Evolutionary conservation across 2,329 filamentous ascomycete genomes (phyloP), one percentile per base, ranked within the genome.

Genomic region (Xylaria sp.): DNA sequence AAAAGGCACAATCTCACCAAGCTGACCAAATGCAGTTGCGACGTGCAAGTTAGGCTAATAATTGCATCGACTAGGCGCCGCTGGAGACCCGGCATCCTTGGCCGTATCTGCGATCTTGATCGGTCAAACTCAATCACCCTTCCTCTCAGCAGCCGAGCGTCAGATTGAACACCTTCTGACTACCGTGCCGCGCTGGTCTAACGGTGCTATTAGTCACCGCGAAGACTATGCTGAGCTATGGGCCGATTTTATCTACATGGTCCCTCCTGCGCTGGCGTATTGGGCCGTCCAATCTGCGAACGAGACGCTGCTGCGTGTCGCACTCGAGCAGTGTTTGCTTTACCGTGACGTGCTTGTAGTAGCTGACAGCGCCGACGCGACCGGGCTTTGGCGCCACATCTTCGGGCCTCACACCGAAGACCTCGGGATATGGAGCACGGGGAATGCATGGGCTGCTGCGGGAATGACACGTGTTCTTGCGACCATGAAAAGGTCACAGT

Each of bases 171-270:
- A 79, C 59, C 73, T 83, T 0, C 67, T 82, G 6, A 69, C 69
- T 4, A 62, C 61, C 15, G 78, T 78, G 4, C 78, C 79, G 7
- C 74, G 78, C 49, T 81, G 77, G 67, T 50, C 70, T 15, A 82
- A 83, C 58, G 79, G 78, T 31, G 81, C 82, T 2, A 81, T 83
- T 51, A 81, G 78, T 49, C 82, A 84, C 65, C 76, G 81, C 25
- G 70, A 77, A 23, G 73, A 76, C 15, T 72, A 74, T 6, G 66
- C 77, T 3, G 79, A 83, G 60, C 72, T 83, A 9, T 83, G 81
- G 79, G 77, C 80, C 14, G 82, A 84, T 68, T 81, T 78, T 65
- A 61, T 82, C 6, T 80, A 79, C 67, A 83, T 83, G 81, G 77
- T 77, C 1, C 80, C 81, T n/a, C 81, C 82, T 1, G 79, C 80